phyloP scores from a whole-genome alignment of 2,329 filamentous ascomycete genomes.

The Penicillium griseofulvum region DNA sequence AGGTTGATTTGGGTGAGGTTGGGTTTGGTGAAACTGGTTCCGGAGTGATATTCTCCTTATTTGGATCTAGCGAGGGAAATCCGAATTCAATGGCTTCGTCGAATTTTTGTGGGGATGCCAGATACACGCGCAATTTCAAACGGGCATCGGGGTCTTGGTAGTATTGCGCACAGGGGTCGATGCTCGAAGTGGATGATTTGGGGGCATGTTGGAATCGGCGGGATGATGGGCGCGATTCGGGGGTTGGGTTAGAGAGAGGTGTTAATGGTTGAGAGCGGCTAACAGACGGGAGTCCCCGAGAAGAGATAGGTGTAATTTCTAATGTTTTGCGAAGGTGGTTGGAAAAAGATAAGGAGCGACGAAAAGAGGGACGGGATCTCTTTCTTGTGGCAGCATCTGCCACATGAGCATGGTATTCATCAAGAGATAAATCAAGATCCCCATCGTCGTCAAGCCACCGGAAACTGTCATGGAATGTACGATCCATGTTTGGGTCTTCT shows the following conservation, averaged over 20 bases:
- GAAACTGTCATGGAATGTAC: constrained; percentile 65
- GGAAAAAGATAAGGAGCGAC: constrained; percentile 69
- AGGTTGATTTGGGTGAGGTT: constrained; percentile 31
- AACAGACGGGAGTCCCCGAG: constrained; percentile 26
- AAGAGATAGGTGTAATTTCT: constrained; percentile 39
- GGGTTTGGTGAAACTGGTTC: constrained; percentile 19
- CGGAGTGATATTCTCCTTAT: constrained; percentile 29
- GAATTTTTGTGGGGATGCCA: constrained; percentile 89
- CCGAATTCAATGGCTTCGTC: constrained; percentile 94
- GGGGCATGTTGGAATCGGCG: constrained; percentile 52
- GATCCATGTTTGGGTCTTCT: constrained; percentile 44
- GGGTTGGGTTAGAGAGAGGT: constrained; percentile 26
- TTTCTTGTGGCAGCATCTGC: constrained; percentile 45
- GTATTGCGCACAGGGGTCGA: constrained; percentile 73
- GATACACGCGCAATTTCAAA: constrained; percentile 77
- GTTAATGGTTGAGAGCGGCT: constrained; percentile 47
- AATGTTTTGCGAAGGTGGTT: constrained; percentile 56
- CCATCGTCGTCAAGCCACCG: constrained; percentile 72
- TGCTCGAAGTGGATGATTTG: constrained; percentile 52
- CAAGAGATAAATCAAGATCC: constrained; percentile 66
- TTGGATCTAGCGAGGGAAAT: constrained; percentile 59
- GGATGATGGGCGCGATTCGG: constrained; percentile 42
- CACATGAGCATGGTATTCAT: constrained; percentile 67
- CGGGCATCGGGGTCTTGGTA: constrained; percentile 89
- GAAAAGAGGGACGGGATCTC: constrained; percentile 56